Percentiles rank a stretch among this genome's conserved stretches.
phyloP scores from a whole-genome alignment of 2,329 filamentous ascomycete genomes.

The Colletotrichum sp. region DNA sequence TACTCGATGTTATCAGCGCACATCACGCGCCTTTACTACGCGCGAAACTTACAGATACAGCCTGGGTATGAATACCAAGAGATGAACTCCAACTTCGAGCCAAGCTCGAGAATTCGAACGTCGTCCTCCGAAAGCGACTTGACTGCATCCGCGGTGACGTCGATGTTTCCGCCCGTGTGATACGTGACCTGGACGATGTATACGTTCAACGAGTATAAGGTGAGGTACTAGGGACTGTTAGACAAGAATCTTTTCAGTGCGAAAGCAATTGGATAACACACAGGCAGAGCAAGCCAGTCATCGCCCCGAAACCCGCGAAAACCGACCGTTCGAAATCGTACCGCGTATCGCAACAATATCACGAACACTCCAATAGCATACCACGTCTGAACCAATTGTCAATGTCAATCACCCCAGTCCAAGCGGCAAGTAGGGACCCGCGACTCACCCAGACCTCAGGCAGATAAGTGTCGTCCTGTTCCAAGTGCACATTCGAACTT shows the following conservation, averaged over 20 bases:
- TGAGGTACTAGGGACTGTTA: conserved; percentile 21
- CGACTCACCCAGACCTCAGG: conserved; percentile 23
- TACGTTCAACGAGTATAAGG: conserved; percentile 26
- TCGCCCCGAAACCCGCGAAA: conserved; percentile 23
- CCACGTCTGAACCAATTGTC: conserved; percentile 5
- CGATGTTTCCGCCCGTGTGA: conserved; percentile 25
- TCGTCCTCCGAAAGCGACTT: conserved; percentile 23
- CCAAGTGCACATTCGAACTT: conserved; percentile 13
- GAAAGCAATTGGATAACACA: neutral
- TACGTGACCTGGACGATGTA: conserved; percentile 27
- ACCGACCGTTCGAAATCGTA: conserved; percentile 23
- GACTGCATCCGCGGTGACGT: conserved; percentile 23
- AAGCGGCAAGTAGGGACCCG: too few relatives aligned
- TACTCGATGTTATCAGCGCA: neutral
- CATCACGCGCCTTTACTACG: accelerated
- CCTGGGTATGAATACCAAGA: conserved; percentile 30
- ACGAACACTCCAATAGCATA: conserved; percentile 21
- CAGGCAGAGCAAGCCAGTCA: conserved; percentile 23
- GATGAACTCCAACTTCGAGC: conserved; percentile 26
- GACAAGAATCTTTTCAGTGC: accelerated
- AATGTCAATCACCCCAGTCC: too few relatives aligned
- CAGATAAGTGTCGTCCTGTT: conserved; percentile 19
- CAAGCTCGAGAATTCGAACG: conserved; percentile 22
- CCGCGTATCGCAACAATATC: conserved; percentile 20
- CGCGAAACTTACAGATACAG: conserved; percentile 25